Evolutionary conservation across 192 early-diverging fungal genomes (phyloP).

Genomic region (Coemansia umbellata): DNA sequence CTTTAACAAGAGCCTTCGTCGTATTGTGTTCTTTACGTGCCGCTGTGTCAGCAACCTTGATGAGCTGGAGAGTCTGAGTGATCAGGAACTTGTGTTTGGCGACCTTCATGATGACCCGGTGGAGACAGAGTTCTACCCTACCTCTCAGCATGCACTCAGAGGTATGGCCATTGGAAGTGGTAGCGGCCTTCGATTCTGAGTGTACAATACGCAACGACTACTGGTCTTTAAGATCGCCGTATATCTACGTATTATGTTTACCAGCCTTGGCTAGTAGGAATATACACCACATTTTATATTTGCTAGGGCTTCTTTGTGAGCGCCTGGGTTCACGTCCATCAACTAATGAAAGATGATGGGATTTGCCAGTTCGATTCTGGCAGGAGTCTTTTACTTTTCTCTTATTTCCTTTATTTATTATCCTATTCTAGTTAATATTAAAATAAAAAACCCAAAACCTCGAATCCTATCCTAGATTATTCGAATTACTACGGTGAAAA

Average conservation of each 20-base stretch:
- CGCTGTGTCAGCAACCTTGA: conserved; percentile 79
- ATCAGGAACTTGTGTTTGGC: conserved; percentile 43
- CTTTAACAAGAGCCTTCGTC: conserved; percentile 84
- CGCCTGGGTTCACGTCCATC: conserved; percentile 47
- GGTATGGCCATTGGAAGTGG: conserved; percentile 32
- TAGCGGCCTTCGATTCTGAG: too few relatives aligned
- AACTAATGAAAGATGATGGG: conserved; percentile 6
- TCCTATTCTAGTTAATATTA: too few relatives aligned
- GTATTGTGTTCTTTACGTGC: conserved; percentile 90
- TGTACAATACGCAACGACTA: too few relatives aligned
- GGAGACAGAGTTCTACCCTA: conserved; percentile 34
- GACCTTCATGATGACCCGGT: conserved; percentile 38
- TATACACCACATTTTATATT: too few relatives aligned
- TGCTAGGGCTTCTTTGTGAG: conserved; percentile 51
- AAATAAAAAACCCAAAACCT: too few relatives aligned
- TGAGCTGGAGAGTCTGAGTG: conserved; percentile 35
- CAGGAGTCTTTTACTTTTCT: conserved; percentile 26
- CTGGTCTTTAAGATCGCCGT: too few relatives aligned
- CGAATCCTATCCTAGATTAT: too few relatives aligned
- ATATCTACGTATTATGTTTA: too few relatives aligned
- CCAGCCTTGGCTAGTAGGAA: too few relatives aligned
- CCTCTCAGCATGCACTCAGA: conserved; percentile 29
- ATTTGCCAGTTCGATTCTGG: conserved; percentile 53
- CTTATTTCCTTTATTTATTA: background rate
- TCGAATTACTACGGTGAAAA: too few relatives aligned